phyloP scores from a whole-genome alignment of 1,284 basidiomycete genomes.

The Inonotus obliquus region DNA sequence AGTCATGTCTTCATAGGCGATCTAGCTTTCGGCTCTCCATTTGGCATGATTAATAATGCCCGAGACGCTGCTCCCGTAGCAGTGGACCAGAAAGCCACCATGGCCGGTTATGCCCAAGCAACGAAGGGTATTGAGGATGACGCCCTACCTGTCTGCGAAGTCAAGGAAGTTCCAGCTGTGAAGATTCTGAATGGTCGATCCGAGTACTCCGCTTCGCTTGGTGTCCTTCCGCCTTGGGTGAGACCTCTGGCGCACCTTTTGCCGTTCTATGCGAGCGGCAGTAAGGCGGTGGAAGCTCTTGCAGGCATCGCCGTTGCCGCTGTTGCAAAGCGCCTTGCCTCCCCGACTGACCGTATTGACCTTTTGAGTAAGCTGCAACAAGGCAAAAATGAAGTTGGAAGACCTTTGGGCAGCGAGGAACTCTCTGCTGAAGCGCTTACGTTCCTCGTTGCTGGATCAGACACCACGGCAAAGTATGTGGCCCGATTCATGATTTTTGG shows the following conservation, averaged over 20 bases:
- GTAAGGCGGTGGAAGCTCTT: constrained; percentile 23
- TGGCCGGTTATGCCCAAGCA: constrained; percentile 51
- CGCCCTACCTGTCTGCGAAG: constrained; percentile 50
- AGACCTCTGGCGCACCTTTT: constrained; percentile 58
- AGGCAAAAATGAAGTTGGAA: constrained; percentile 42
- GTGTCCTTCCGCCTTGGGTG: constrained; percentile 57
- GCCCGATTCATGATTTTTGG: too few species aligned
- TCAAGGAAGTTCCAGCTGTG: constrained; percentile 77
- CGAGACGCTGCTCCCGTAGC: constrained; percentile 70
- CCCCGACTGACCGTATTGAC: constrained; percentile 15
- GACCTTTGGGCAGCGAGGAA: constrained; percentile 42
- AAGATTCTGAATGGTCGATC: constrained; percentile 87
- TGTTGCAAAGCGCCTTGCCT: constrained; percentile 14
- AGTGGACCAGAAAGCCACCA: constrained; percentile 42
- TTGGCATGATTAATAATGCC: constrained; percentile 82
- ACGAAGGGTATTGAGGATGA: constrained; percentile 74
- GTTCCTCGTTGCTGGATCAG: constrained; percentile 43
- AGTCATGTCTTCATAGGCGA: constrained; percentile 46
- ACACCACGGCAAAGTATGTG: constrained; percentile 77
- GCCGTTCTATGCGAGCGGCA: constrained; percentile 76
- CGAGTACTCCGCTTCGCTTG: constrained; percentile 74
- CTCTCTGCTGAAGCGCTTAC: constrained; percentile 47
- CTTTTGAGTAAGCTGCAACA: constrained; percentile 22
- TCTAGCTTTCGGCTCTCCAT: constrained; percentile 81
- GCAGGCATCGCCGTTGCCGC: constrained; percentile 81